Percentiles rank a stretch among this genome's conserved stretches.
These are phyloP conservation scores for Leptosphaerulina australis DNA, from an alignment of 2,329 filamentous ascomycete species.

Conservation along the genomic window DNA sequence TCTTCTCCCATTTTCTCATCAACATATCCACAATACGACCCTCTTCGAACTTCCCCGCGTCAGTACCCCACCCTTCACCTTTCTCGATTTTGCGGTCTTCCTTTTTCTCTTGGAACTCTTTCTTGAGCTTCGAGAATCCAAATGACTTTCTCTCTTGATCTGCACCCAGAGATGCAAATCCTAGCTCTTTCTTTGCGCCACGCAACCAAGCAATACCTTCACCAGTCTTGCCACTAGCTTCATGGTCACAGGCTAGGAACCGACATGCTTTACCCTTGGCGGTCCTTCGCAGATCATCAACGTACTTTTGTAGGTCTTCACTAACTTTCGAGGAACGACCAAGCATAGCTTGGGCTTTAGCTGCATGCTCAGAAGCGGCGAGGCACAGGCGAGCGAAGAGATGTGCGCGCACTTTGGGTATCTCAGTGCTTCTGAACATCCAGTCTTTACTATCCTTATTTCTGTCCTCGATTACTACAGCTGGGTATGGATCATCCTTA, in stretches of 20 bases:
- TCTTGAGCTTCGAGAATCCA: slow-evolving; percentile 70
- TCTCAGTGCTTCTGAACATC: slow-evolving; percentile 92
- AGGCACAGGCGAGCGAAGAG: slow-evolving; percentile 88
- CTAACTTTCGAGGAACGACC: slow-evolving; percentile 59
- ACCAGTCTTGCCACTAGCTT: slow-evolving; percentile 79
- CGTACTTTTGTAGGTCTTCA: slow-evolving; percentile 71
- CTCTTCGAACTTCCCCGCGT: slow-evolving; percentile 86
- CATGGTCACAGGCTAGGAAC: slow-evolving; percentile 89
- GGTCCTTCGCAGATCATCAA: slow-evolving; percentile 74
- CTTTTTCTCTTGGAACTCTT: slow-evolving; percentile 74
- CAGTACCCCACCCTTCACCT: slow-evolving; percentile 74
- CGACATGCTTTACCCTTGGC: slow-evolving; percentile 84
- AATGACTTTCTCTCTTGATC: slow-evolving; percentile 56
- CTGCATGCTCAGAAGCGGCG: slow-evolving; percentile 85
- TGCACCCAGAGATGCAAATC: slow-evolving; percentile 57
- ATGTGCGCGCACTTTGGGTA: slow-evolving; percentile 86
- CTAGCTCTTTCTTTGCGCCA: slow-evolving; percentile 77
- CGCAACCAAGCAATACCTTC: slow-evolving; percentile 85
- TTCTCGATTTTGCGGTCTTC: slow-evolving; percentile 82
- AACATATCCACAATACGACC: slow-evolving; percentile 84
- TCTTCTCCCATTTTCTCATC: slow-evolving; percentile 85
- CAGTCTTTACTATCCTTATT: slow-evolving; percentile 88
- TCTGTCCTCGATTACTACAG: slow-evolving; percentile 77
- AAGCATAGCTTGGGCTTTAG: slow-evolving; percentile 66
- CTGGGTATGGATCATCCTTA: slow-evolving; percentile 93